Conservation (phyloP, 768 basidiomycete species). For the Asterophora parasitica region DNA sequence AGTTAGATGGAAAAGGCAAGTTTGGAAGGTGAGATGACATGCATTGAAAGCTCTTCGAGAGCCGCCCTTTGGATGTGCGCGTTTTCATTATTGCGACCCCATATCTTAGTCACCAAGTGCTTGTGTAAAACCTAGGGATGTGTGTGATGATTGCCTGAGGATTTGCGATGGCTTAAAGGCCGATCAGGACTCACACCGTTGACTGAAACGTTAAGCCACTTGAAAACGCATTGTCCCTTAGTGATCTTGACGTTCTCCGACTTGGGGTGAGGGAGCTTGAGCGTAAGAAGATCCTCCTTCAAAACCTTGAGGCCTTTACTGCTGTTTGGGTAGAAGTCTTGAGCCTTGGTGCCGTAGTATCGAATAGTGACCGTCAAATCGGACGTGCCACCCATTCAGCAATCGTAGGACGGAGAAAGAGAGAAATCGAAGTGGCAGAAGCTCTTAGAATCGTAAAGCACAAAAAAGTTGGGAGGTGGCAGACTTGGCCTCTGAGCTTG, state of each 20-base stretch:
- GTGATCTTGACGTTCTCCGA: conserved; percentile 26
- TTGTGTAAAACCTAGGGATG: conserved; percentile 18
- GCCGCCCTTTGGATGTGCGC: neutral
- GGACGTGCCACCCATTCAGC: conserved; percentile 1
- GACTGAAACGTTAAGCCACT: conserved; percentile 12
- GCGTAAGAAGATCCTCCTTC: conserved; percentile 26
- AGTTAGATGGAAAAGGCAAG: neutral
- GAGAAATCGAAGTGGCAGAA: neutral
- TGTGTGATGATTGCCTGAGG: neutral
- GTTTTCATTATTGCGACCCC: conserved; percentile 6
- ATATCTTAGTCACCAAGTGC: conserved; percentile 12
- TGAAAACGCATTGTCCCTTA: conserved; percentile 25
- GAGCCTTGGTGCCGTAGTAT: conserved; percentile 32
- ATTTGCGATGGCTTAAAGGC: neutral
- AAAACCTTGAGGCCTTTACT: conserved; percentile 23
- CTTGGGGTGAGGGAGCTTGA: conserved; percentile 40
- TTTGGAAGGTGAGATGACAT: conserved; percentile 4
- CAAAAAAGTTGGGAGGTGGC: too few relatives aligned
- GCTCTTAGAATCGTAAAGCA: neutral
- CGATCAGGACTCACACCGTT: neutral
- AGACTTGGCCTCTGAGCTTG: too few relatives aligned
- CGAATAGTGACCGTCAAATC: conserved; percentile 29
- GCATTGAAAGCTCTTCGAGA: conserved; percentile 28
- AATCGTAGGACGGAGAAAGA: neutral
- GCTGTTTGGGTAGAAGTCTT: conserved; percentile 27